These are phyloP conservation scores for Tuber microsphaerosporum DNA, from an alignment of 495 filamentous ascomycete species.

Conservation along the genomic window DNA sequence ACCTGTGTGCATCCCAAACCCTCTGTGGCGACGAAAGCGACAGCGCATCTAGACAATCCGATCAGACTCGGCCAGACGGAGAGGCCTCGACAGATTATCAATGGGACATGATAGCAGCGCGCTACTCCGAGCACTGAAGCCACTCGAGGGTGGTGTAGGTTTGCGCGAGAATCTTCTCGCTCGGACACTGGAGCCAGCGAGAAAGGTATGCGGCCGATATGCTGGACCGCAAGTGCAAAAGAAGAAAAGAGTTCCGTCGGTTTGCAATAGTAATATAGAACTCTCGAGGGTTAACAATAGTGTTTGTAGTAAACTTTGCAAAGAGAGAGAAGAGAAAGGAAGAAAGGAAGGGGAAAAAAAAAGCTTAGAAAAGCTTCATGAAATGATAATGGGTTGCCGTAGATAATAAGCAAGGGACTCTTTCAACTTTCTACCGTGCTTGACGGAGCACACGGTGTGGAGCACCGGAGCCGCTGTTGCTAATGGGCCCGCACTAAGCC, in stretches of 20 bases:
- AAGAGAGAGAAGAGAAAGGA: neutral
- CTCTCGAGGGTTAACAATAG: neutral
- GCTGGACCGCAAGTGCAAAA: neutral
- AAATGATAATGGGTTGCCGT: neutral
- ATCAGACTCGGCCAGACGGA: constrained; percentile 40
- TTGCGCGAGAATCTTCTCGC: constrained; percentile 31
- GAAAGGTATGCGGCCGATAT: neutral
- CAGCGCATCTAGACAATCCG: constrained; percentile 32
- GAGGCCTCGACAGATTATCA: constrained; percentile 56
- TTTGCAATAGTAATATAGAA: neutral
- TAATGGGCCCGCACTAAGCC: neutral
- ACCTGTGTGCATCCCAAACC: constrained; percentile 30
- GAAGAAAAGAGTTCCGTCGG: neutral
- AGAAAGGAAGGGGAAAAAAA: neutral
- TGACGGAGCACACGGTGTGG: neutral
- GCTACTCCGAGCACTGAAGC: constrained; percentile 60
- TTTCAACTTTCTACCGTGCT: neutral
- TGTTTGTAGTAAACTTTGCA: neutral
- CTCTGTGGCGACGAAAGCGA: constrained; percentile 23
- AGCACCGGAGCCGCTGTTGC: neutral
- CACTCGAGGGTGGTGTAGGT: constrained; percentile 54
- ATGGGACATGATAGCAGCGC: constrained; percentile 56
- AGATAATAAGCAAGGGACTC: neutral
- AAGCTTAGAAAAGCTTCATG: neutral
- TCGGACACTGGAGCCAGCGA: constrained; percentile 32